Evolutionary conservation across 2,329 filamentous ascomycete species (phyloP).

Genomic region (Penicillium thymicola): DNA sequence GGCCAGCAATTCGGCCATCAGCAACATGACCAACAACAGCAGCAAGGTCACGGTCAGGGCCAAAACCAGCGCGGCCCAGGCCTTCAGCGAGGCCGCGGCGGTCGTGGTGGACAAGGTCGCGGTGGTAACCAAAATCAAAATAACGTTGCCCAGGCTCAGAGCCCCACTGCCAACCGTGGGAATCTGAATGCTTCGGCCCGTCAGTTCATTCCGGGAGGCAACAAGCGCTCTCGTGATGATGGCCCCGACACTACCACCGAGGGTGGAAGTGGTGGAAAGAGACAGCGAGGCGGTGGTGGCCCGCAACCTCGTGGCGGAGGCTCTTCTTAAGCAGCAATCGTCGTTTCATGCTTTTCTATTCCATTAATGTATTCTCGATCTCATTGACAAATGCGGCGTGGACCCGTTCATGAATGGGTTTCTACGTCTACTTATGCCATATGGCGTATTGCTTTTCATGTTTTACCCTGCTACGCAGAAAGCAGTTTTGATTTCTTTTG

Average conservation of each 20-base stretch:
- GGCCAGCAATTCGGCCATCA: slow-evolving; percentile 33
- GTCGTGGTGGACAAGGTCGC: slow-evolving; percentile 35
- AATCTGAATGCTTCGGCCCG: slow-evolving; percentile 49
- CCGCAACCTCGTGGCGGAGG: slow-evolving; percentile 31
- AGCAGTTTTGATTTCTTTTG: slow-evolving; percentile 4
- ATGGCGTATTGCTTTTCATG: background rate
- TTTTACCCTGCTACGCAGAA: background rate
- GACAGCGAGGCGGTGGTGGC: slow-evolving; percentile 45
- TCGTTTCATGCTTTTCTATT: slow-evolving; percentile 9
- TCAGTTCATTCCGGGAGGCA: slow-evolving; percentile 57
- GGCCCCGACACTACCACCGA: slow-evolving; percentile 39
- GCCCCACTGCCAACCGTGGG: slow-evolving; percentile 34
- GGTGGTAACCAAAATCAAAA: slow-evolving; percentile 39
- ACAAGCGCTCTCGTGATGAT: slow-evolving; percentile 56
- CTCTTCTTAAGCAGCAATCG: slow-evolving; percentile 18
- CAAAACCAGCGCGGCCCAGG: slow-evolving; percentile 37
- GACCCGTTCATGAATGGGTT: background rate
- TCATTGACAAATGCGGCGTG: background rate
- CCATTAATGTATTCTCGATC: slow-evolving; percentile 10
- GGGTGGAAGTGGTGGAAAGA: slow-evolving; percentile 43
- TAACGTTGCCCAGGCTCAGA: slow-evolving; percentile 25
- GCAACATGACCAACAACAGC: slow-evolving; percentile 30
- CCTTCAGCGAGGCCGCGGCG: slow-evolving; percentile 46
- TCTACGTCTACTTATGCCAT: background rate
- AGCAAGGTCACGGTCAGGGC: slow-evolving; percentile 12